A percentile compares a stretch with the other conserved stretches of the same genome.
Conservation (phyloP, 495 filamentous ascomycete genomes). For the Annulohypoxylon stygium region DNA sequence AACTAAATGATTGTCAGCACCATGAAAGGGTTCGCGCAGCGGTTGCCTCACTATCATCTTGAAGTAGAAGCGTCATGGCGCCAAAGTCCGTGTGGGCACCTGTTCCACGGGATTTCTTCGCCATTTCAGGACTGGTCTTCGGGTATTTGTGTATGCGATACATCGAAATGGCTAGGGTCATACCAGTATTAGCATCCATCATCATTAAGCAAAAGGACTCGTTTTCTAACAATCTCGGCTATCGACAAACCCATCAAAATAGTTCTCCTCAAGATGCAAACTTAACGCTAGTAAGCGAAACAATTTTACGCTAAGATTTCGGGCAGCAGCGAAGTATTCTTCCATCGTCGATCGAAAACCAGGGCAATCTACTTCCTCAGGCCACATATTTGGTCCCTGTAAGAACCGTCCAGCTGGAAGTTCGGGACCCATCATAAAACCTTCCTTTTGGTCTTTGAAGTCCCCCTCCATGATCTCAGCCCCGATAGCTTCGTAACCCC, state of each 20-base stretch:
- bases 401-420: slow-evolving; percentile 51
- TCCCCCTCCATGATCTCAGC: slow-evolving; percentile 46
- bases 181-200: slow-evolving; percentile 15
- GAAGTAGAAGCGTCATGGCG: slow-evolving; percentile 61
- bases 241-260: slow-evolving; percentile 59
- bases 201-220: not conserved
- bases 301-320: slow-evolving; percentile 52
- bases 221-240: slow-evolving; percentile 50
- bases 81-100: slow-evolving; percentile 68
- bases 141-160: slow-evolving; percentile 53
- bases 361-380: slow-evolving; percentile 47
- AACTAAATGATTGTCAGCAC: slow-evolving; percentile 29
- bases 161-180: slow-evolving; percentile 46
- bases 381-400: slow-evolving; percentile 64
- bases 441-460: slow-evolving; percentile 46
- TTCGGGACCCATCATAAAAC: slow-evolving; percentile 51
- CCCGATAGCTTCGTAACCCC: slow-evolving; percentile 48
- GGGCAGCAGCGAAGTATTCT: slow-evolving; percentile 54
- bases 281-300: slow-evolving; percentile 58
- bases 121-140: slow-evolving; percentile 33
- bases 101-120: slow-evolving; percentile 52
- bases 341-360: slow-evolving; percentile 52
- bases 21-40: slow-evolving; percentile 2
- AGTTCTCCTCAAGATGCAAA: slow-evolving; percentile 55
- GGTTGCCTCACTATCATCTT: slow-evolving; percentile 53